A percentile compares a stretch with the other conserved stretches of the same genome.
Conservation (phyloP, 495 filamentous ascomycete genomes). For the Glonium stellatum region DNA sequence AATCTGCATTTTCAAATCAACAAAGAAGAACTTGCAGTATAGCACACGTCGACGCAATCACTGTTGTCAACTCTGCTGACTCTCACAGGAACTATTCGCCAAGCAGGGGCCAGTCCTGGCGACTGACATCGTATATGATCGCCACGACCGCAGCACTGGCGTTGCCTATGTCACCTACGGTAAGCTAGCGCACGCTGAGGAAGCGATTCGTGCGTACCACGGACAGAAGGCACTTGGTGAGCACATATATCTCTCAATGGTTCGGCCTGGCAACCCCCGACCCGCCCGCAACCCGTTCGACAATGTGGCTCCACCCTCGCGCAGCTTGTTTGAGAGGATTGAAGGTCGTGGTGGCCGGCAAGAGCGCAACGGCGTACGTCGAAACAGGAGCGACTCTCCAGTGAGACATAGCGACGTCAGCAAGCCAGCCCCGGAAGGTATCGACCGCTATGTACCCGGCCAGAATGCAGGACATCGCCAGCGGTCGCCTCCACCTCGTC, state of each 20-base stretch:
- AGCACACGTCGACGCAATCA: neutral
- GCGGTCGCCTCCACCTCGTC: conserved; percentile 36
- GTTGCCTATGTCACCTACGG: conserved; percentile 79
- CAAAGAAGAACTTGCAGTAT: no score
- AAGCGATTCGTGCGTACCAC: conserved; percentile 53
- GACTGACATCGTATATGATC: conserved; percentile 75
- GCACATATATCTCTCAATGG: no score
- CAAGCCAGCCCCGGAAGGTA: conserved; percentile 61
- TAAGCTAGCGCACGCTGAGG: conserved; percentile 57
- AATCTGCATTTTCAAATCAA: no score
- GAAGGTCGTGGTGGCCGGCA: conserved; percentile 25
- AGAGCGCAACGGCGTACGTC: conserved; percentile 27
- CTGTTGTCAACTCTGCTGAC: neutral
- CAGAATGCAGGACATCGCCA: conserved; percentile 30
- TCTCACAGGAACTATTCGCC: conserved; percentile 66
- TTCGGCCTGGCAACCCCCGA: no score
- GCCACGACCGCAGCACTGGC: conserved; percentile 83
- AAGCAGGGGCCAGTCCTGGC: conserved; percentile 66
- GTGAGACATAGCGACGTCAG: conserved; percentile 39
- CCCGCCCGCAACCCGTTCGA: conserved; percentile 49
- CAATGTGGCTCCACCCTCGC: conserved; percentile 47
- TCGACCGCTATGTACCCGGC: conserved; percentile 84
- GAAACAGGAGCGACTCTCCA: conserved; percentile 27
- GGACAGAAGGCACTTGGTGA: neutral
- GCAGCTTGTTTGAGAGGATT: conserved; percentile 71